phyloP scores from a whole-genome alignment of 495 filamentous ascomycete species.

The Jackrogersella minutella region DNA sequence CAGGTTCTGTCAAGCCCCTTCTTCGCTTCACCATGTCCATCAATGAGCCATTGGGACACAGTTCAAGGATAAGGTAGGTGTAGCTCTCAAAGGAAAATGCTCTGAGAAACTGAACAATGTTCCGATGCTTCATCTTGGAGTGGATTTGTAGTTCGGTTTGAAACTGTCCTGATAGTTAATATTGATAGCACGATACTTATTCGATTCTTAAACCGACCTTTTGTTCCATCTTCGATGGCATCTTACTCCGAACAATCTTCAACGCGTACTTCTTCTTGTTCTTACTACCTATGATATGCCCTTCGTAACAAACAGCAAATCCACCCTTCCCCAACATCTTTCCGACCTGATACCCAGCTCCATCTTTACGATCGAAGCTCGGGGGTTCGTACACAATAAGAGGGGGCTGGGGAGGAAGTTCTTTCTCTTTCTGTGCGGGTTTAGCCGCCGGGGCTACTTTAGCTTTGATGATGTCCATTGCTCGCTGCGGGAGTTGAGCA shows the following conservation, averaged over 20 bases:
- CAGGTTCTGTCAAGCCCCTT: constrained; percentile 85
- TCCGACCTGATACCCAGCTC: constrained; percentile 84
- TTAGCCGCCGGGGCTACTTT: constrained; percentile 64
- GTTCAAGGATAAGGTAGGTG: constrained; percentile 92
- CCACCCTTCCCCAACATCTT: constrained; percentile 88
- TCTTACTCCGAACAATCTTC: constrained; percentile 90
- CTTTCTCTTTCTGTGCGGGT: constrained; percentile 64
- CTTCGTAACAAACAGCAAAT: constrained; percentile 90
- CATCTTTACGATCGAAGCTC: constrained; percentile 65
- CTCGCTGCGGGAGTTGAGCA: constrained; percentile 54
- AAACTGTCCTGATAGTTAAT: constrained; percentile 70
- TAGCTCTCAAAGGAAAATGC: constrained; percentile 89
- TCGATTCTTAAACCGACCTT: constrained; percentile 81
- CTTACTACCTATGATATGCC: constrained; percentile 60
- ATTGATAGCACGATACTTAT: too few relatives aligned
- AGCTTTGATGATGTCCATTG: constrained; percentile 60
- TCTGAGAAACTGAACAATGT: constrained; percentile 93
- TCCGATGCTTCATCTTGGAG: constrained; percentile 92
- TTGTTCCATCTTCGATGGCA: constrained; percentile 82
- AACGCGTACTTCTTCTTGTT: constrained; percentile 76
- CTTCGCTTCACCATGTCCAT: constrained; percentile 97
- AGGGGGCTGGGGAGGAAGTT: constrained; percentile 81
- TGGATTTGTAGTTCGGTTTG: constrained; percentile 98
- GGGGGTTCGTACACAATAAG: constrained; percentile 76
- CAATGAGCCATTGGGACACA: constrained; percentile 95